Evolutionary conservation across 306 rosid species (phyloP), one percentile per base, ranked within the genome.

Genomic region (Gynostemma pentaphyllum): DNA sequence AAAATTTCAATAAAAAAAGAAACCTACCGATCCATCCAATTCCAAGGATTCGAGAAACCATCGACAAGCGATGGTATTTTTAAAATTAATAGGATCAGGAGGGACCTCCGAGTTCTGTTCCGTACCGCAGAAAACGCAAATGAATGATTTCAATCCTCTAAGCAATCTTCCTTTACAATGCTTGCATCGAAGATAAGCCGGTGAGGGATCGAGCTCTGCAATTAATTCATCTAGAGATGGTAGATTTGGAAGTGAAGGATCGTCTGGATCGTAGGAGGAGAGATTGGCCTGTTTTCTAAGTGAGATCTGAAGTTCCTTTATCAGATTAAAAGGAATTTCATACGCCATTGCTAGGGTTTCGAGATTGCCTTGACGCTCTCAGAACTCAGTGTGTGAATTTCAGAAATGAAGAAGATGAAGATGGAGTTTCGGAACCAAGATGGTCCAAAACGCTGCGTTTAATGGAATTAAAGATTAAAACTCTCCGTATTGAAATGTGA

Each of bases 21-120:
- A 28, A n/a, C 69, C n/a, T 82, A 94, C 99, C 90, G 90, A 84
- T 82, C 89, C 95, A 72, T 83, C 81, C 24, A 94, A 77, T 37
- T 72, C 47, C 39, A 94, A 76, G 37, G 88, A 86, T 2, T 82
- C 79, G 54, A 94, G 97, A 40, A 94, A 64, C 95, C 88, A 94
- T 4, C 77, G 82, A 72, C 74, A 94, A 1, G 94, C 97, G 14
- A 79, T 7, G 30, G 97, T 79, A 68, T 64, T 73, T 12, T 73
- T 80, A 67, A 86, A 94, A 71, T 76, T 80, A 83, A 94, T 74
- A 2, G 97, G 86, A 5, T 84, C 87, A 0, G 95, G 99, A 57
- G 83, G 87, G 42, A 82, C 80, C 28, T 81, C 95, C 62, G 74
- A 47, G 52, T 28, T 73, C 30, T 78, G 79, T 70, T 83, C 79